Percentiles rank a stretch among this genome's conserved stretches.
These are phyloP conservation scores for Brassica nigra DNA, from an alignment of 345 rosid species.

Conservation along the genomic window DNA sequence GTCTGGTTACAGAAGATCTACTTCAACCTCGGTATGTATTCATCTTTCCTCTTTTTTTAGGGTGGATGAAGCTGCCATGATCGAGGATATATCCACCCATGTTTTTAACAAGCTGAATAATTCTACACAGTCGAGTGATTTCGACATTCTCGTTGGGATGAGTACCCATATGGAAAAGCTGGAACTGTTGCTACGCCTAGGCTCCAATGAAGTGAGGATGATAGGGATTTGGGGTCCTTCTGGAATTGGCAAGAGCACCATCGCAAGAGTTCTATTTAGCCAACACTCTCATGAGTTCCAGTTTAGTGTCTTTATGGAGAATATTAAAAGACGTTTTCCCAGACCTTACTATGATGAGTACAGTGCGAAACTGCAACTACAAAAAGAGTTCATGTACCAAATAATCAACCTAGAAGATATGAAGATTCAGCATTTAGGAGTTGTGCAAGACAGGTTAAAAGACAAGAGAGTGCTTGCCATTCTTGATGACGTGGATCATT, in stretches of 20 bases:
- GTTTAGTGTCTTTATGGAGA: slow-evolving; percentile 10
- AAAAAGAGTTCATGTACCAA: slow-evolving; percentile 37
- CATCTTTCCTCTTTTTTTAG: background rate
- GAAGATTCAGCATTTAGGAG: slow-evolving; percentile 16
- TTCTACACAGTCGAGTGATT: background rate
- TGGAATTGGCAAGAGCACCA: slow-evolving; percentile 37
- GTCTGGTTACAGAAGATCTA: background rate
- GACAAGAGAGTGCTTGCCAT: slow-evolving; percentile 32
- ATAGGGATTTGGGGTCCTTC: slow-evolving; percentile 50
- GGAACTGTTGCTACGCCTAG: background rate
- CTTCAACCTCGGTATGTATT: too few species aligned
- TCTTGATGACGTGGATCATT: slow-evolving; percentile 29
- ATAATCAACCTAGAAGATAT: slow-evolving; percentile 31
- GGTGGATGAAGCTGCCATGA: slow-evolving; percentile 21
- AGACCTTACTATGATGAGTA: slow-evolving; percentile 11
- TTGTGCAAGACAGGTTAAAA: background rate
- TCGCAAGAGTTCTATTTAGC: slow-evolving; percentile 34
- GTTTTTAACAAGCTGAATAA: slow-evolving; percentile 9
- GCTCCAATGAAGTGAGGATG: slow-evolving; percentile 10
- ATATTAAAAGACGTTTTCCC: background rate
- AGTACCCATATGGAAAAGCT: slow-evolving; percentile 3
- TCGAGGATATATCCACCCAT: slow-evolving; percentile 12
- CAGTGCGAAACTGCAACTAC: slow-evolving; percentile 20
- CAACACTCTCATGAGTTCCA: background rate
- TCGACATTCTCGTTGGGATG: slow-evolving; percentile 33